phyloP scores from a whole-genome alignment of 805 yeast genomes.

The Zygoascus tannicola region DNA sequence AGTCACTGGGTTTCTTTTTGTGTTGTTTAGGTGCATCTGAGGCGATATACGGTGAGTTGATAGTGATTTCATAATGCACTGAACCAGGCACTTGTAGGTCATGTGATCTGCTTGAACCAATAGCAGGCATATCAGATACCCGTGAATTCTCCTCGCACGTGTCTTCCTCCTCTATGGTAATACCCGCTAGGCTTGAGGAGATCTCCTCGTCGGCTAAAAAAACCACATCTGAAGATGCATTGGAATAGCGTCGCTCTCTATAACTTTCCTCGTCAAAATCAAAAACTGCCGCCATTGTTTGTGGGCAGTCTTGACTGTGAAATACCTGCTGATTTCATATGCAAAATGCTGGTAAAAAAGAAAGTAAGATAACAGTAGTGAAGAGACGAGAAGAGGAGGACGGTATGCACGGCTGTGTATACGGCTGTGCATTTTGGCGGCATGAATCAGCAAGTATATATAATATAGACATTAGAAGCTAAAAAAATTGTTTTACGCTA shows the following conservation, averaged over 20 bases:
- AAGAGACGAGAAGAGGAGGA: too few species aligned
- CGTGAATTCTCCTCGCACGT: background rate
- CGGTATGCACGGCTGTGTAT: too few species aligned
- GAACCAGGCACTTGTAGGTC: background rate
- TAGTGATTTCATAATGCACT: constrained; percentile 36
- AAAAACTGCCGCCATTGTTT: constrained; percentile 19
- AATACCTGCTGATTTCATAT: too few species aligned
- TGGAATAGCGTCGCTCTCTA: background rate
- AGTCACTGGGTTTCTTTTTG: constrained; percentile 38
- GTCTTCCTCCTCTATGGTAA: background rate
- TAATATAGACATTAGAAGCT: too few species aligned
- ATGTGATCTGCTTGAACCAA: background rate
- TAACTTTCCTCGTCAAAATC: constrained; percentile 18
- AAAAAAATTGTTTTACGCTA: too few species aligned
- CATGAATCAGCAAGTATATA: too few species aligned
- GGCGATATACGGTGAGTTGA: constrained; percentile 34
- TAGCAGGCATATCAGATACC: background rate
- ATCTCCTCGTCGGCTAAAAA: constrained; percentile 7
- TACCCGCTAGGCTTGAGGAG: background rate
- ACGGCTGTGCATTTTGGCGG: too few species aligned
- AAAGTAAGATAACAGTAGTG: too few species aligned
- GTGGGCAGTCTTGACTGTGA: too few species aligned
- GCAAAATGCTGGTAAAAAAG: too few species aligned
- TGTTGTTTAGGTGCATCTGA: constrained; percentile 15
- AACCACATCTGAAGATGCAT: constrained; percentile 6